A percentile compares a stretch with the other conserved stretches of the same genome.
Evolutionary conservation across 768 basidiomycete species (phyloP).

Genomic region (Podaxis rugospora): DNA sequence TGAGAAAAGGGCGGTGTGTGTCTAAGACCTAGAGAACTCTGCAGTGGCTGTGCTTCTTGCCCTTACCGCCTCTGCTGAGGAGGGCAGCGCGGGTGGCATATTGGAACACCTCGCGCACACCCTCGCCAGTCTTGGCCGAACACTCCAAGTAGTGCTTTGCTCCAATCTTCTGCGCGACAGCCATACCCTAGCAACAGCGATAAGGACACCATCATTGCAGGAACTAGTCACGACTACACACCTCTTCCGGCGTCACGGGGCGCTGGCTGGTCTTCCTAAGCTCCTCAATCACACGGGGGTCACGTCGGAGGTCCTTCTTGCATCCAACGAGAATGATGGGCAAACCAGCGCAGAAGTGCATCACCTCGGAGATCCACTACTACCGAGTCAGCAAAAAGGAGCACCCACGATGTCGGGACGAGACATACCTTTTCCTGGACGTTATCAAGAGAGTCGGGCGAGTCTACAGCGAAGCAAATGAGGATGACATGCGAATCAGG

Average conservation of each 20-base stretch:
- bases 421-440: slow-evolving; percentile 95
- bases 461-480: slow-evolving; percentile 98
- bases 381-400: slow-evolving; percentile 2
- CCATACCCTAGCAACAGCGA: slow-evolving; percentile 65
- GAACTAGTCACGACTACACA: slow-evolving; percentile 24
- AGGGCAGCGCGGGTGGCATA: slow-evolving; percentile 93
- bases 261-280: slow-evolving; percentile 91
- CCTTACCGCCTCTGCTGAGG: slow-evolving; percentile 51
- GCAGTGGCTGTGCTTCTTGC: slow-evolving; percentile 29
- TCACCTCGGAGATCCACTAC: slow-evolving; percentile 98
- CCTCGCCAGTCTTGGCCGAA: slow-evolving; percentile 93
- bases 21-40: slow-evolving; percentile 22
- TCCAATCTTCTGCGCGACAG: slow-evolving; percentile 93
- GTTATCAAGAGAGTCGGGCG: slow-evolving; percentile 97
- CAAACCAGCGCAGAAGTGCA: slow-evolving; percentile 93
- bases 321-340: slow-evolving; percentile 98
- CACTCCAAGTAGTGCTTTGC: slow-evolving; percentile 98
- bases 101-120: slow-evolving; percentile 98
- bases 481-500: slow-evolving; percentile 99
- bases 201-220: neutral
- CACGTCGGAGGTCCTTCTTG: slow-evolving; percentile 97
- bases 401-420: neutral
- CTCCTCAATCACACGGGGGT: slow-evolving; percentile 90
- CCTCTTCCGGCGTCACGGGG: slow-evolving; percentile 93
- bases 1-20: neutral